A percentile compares a stretch with the other conserved stretches of the same genome.
Conservation (phyloP, 768 basidiomycete species). For the Xerocomus spinulosus region DNA sequence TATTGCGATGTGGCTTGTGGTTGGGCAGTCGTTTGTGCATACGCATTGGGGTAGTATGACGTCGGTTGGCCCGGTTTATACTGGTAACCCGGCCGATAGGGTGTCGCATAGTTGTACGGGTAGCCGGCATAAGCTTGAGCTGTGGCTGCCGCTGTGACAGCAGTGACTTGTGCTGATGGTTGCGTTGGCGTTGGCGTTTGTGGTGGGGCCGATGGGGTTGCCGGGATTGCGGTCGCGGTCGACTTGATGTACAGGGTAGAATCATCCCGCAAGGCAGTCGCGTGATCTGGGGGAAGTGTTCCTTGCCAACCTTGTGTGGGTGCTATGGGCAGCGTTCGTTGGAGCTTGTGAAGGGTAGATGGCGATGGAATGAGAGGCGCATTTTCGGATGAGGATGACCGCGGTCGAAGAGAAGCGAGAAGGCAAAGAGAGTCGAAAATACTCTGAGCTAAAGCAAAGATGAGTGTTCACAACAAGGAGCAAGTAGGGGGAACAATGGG, state of each 20-base stretch:
- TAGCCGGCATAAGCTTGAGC: constrained; percentile 30
- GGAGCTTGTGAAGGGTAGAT: constrained; percentile 62
- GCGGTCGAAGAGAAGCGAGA: constrained; percentile 68
- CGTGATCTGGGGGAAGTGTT: constrained; percentile 53
- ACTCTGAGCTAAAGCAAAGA: constrained; percentile 51
- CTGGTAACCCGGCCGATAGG: constrained; percentile 30
- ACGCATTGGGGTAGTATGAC: constrained; percentile 30
- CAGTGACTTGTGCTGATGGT: constrained; percentile 20
- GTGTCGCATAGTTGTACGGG: constrained; percentile 35
- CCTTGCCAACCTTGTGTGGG: constrained; percentile 70
- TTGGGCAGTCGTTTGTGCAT: constrained; percentile 24
- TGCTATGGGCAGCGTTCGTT: constrained; percentile 59
- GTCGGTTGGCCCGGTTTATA: constrained; percentile 37
- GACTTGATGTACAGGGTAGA: constrained; percentile 64
- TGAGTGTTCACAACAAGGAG: constrained; percentile 8
- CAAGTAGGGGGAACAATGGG: neutral
- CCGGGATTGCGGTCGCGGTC: constrained; percentile 33
- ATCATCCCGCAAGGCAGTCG: constrained; percentile 68
- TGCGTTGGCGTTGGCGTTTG: constrained; percentile 32
- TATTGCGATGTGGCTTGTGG: constrained; percentile 32
- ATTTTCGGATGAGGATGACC: constrained; percentile 39
- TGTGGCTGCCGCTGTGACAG: constrained; percentile 22
- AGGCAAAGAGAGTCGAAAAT: constrained; percentile 67
- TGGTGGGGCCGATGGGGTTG: constrained; percentile 31
- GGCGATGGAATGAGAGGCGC: constrained; percentile 58